Evolutionary conservation across 2,329 filamentous ascomycete genomes (phyloP), one percentile per base, ranked within the genome.

Genomic region (Microsporum ferrugineum): DNA sequence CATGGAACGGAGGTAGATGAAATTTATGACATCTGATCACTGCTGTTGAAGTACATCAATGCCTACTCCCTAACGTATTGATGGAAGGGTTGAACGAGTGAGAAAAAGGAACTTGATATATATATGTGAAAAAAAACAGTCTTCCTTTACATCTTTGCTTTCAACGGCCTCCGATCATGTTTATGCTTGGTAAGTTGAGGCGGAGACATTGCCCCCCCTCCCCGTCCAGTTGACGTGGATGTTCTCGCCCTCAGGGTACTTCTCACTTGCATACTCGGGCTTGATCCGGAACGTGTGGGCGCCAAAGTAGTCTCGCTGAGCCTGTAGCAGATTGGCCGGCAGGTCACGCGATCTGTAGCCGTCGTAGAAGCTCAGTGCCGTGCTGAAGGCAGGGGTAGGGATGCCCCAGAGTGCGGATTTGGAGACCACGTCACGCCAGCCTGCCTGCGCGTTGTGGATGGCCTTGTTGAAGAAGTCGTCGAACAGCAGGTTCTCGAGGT

Each of bases 201-300:
- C 94, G 70, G 91, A 96, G 67, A 99, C 88, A 75, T 97, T 94
- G 73, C 94, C 94, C 75, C 94, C 94, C 76, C 94, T 88, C 71
- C 94, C 94, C 70, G 94, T 99, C 94, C 94, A 99, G 89, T 99
- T 99, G 78, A 97, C 91, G 84, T 99, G 94, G 75, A 92, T 94
- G 77, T 97, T 85, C 80, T 91, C 80, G 77, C 87, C 90, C 70
- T 82, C 84, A 67, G 86, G 87, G 82, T 95, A 95, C 79, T 90
- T 91, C 62, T 81, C 84, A 76, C 72, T 88, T 69, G 88, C 88
- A 67, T 70, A 72, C 79, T 92, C 88, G 64, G 89, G 88, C 87
- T 94, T 92, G 79, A 94, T 84, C 71, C 81, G 81, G 86, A 94
- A 94, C 68, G 89, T 94, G 82, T 94, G 89, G 66, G 89, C 89